A percentile compares a stretch with the other conserved stretches of the same genome.
These are phyloP conservation scores for Trichoderma koningii DNA, from an alignment of 2,329 filamentous ascomycete genomes.

Conservation along the genomic window DNA sequence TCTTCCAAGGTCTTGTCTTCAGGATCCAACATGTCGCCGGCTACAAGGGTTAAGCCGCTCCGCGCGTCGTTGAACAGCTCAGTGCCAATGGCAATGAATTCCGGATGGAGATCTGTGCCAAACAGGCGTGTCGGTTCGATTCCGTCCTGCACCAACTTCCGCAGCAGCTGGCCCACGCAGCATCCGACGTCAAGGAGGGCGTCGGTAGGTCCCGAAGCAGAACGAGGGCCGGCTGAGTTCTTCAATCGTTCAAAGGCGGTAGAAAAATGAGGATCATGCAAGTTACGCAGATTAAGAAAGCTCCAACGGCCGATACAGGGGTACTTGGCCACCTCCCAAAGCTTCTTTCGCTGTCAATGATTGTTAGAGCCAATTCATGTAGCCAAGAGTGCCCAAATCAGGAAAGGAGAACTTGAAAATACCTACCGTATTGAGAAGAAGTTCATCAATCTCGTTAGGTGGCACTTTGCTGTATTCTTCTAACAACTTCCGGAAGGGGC, in stretches of 20 bases:
- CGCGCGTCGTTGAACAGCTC: conserved; percentile 5
- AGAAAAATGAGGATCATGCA: not conserved
- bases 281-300: conserved; percentile 6
- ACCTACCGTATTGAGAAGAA: not conserved
- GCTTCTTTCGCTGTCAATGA: not conserved
- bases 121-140: not conserved
- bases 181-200: conserved; percentile 13
- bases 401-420: not conserved
- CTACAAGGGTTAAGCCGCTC: conserved; percentile 1
- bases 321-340: conserved; percentile 17
- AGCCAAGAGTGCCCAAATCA: not conserved
- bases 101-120: conserved; percentile 1
- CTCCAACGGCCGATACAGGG: conserved; percentile 13
- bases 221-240: not conserved
- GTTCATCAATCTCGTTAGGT: not conserved
- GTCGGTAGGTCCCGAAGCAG: not conserved
- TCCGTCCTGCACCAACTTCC: conserved; percentile 2
- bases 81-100: conserved; percentile 1
- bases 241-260: not conserved
- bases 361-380: not conserved
- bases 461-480: conserved; percentile 5
- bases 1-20: not conserved
- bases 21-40: not conserved
- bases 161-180: not conserved
- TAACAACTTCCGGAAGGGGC: conserved; percentile 1